Conservation (phyloP, 2,329 filamentous ascomycete genomes). For the Monosporascus sp. region DNA sequence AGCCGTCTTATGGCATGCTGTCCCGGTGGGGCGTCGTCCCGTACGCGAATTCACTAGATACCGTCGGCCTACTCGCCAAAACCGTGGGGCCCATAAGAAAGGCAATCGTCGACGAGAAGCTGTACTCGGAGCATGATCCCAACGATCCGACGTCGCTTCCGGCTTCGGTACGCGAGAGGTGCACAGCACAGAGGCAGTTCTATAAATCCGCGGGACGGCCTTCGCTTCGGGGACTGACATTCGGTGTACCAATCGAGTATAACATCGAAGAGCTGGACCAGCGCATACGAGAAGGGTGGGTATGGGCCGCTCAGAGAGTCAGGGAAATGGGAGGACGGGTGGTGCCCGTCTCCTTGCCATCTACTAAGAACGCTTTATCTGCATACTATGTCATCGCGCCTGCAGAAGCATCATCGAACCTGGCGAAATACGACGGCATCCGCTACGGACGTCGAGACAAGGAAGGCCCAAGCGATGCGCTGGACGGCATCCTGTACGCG, state of each 20-base stretch:
- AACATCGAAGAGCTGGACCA: slow-evolving; percentile 78
- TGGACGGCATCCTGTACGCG: slow-evolving; percentile 66
- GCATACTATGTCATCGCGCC: slow-evolving; percentile 95
- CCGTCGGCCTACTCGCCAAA: slow-evolving; percentile 69
- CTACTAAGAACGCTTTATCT: slow-evolving; percentile 78
- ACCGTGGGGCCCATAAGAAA: slow-evolving; percentile 46
- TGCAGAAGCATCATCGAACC: slow-evolving; percentile 90
- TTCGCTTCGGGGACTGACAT: slow-evolving; percentile 33
- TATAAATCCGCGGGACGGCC: slow-evolving; percentile 10
- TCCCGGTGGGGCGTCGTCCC: slow-evolving; percentile 83
- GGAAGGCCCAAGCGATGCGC: slow-evolving; percentile 43
- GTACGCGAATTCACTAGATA: slow-evolving; percentile 90
- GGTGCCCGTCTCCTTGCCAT: slow-evolving; percentile 72
- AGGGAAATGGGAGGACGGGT: slow-evolving; percentile 63
- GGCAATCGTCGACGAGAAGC: slow-evolving; percentile 44
- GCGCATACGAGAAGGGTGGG: slow-evolving; percentile 66
- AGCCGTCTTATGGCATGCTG: slow-evolving; percentile 84
- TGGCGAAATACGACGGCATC: slow-evolving; percentile 96
- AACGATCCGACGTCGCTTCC: slow-evolving; percentile 72
- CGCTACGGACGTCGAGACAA: slow-evolving; percentile 67
- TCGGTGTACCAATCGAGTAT: slow-evolving; percentile 69
- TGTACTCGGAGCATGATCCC: slow-evolving; percentile 54
- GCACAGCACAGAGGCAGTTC: slow-evolving; percentile 26
- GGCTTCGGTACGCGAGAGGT: slow-evolving; percentile 46
- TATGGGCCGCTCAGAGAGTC: slow-evolving; percentile 53